Base-by-base conservation (phyloP, 345 rosid species). In the Corchorus olitorius region DNA sequence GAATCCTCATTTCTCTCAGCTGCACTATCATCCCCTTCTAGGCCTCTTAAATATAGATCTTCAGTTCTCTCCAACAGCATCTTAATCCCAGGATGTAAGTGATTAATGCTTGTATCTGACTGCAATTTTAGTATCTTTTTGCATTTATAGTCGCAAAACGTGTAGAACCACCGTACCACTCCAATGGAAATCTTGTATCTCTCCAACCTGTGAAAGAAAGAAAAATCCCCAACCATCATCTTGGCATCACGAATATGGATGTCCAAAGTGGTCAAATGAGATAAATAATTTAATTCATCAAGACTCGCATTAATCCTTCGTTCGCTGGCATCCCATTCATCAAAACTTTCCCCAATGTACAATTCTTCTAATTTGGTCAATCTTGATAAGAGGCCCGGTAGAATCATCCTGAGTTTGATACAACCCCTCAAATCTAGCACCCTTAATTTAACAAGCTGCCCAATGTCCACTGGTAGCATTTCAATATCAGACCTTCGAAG, bases 311-410 rank as follows among this genome's bases (percentile, higher is more conserved):
- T 39, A 6, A 70, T 83, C 59, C 43, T 78, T 13, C 41, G 16
- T 19, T 41, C 7, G 13, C 45, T 39, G 27, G 27, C 27, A 27
- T 37, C 19, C 83, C 81, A 70, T 6, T 43, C 0, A 27, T 17
- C 10, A 35, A n/a, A 66, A 35, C 70, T 65, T 34, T 78, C 61
- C 0, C 33, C 54, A 75, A 78, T 63, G 11, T 59, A 45, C 4
- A 78, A 33, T 33, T 76, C 85, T 59, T 82, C 85, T 52, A 82
- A 41, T 11, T 20, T 22, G 34, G 69, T 0, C 70, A 76, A 73
- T 33, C 69, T 10, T 59, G 80, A 60, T 3, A 76, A n/a, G 34
- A 79, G 68, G 48, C 65, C 65, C 9, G 73, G 27, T 7, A 77
- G 64, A 76, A 76, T 67, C 0, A 72, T 61, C 16, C 63, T 27